These are phyloP conservation scores for Clarireedia sp. DNA, from an alignment of 2,329 filamentous ascomycete genomes.

Conservation along the genomic window DNA sequence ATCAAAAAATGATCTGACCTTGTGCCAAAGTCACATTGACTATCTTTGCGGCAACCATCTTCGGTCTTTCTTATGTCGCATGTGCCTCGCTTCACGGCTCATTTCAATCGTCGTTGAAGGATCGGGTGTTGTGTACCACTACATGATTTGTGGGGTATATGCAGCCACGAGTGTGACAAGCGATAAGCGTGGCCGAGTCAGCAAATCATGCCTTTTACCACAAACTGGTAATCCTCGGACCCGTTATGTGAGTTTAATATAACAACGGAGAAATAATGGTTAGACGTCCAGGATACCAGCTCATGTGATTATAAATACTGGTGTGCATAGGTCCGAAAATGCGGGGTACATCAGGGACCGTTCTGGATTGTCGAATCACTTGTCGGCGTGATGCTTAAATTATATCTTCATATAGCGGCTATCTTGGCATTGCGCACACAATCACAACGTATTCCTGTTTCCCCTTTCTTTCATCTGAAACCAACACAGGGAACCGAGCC, in stretches of 20 bases:
- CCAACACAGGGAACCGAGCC: no score
- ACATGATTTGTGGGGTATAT: not conserved
- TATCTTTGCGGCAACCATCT: not conserved
- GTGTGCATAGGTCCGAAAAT: not conserved
- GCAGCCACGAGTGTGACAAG: not conserved
- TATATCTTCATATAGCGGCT: not conserved
- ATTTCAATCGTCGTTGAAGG: no score
- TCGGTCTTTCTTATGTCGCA: no score
- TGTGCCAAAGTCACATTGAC: not conserved
- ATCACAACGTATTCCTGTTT: not conserved
- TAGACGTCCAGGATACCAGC: not conserved
- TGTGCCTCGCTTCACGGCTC: no score
- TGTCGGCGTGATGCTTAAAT: not conserved
- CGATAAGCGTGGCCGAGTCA: not conserved
- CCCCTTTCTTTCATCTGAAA: not conserved
- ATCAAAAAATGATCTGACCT: not conserved
- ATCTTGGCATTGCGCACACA: not conserved
- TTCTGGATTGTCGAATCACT: not conserved
- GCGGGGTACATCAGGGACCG: conserved; percentile 2
- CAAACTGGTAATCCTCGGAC: not conserved
- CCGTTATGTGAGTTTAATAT: not conserved
- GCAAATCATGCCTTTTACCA: conserved; percentile 3
- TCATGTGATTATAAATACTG: not conserved
- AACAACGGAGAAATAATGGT: not conserved
- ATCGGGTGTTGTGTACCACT: not conserved